Evolutionary conservation across 169 alveolate species (phyloP).

Genomic region (Theileria equi): DNA sequence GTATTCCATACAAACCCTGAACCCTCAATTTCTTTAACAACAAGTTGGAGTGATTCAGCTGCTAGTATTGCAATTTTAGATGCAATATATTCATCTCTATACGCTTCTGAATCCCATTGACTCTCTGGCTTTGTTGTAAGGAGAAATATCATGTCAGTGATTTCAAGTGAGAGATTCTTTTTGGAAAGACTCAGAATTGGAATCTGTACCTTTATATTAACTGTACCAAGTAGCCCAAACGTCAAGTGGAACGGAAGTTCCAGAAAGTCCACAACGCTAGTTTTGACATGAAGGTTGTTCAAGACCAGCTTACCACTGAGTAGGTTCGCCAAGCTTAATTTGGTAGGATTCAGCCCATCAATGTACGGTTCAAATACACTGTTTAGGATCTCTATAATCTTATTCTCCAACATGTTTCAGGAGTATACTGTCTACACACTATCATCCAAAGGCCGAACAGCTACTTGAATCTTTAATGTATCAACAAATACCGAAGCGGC

Average conservation of each 20-base stretch:
- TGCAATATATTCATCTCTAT: constrained; percentile 49
- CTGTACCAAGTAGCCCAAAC: constrained; percentile 56
- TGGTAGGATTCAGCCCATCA: constrained; percentile 67
- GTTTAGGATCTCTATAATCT: constrained; percentile 43
- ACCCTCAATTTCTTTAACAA: constrained; percentile 59
- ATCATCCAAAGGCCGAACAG: no score
- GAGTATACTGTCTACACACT: no score
- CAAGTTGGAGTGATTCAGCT: constrained; percentile 49
- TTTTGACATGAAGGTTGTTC: constrained; percentile 58
- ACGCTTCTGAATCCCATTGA: constrained; percentile 56
- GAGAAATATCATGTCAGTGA: constrained; percentile 43
- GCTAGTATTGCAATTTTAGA: constrained; percentile 52
- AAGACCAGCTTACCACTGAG: constrained; percentile 65
- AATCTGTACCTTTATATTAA: constrained; percentile 36
- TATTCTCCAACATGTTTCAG: constrained; percentile 56
- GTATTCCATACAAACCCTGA: constrained; percentile 65
- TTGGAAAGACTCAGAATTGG: constrained; percentile 54
- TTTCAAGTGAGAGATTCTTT: constrained; percentile 45
- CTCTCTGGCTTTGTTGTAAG: constrained; percentile 54
- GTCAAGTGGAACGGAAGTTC: constrained; percentile 62
- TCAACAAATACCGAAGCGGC: no score
- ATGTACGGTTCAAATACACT: constrained; percentile 49
- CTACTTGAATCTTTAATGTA: no score
- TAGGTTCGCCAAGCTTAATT: constrained; percentile 55
- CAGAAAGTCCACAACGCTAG: constrained; percentile 53